These are phyloP conservation scores for Pleodorina starrii DNA, from an alignment of 139 green algal genomes.

Conservation along the genomic window DNA sequence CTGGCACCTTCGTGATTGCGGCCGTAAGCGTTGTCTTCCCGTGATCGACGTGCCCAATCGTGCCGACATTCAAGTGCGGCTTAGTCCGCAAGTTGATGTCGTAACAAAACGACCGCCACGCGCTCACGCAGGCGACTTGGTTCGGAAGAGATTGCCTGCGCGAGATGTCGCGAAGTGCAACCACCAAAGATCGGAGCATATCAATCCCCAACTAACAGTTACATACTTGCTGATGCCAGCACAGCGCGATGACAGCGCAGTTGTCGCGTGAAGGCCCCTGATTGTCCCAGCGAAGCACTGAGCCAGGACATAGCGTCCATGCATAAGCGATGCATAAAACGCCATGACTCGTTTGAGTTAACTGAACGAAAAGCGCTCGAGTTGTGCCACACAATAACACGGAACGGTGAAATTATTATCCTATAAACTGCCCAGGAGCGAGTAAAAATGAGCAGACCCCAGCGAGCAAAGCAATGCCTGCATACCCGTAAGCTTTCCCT, in stretches of 20 bases:
- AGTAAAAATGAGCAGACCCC: too few relatives aligned
- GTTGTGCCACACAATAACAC: too few relatives aligned
- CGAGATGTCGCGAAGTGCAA: background rate
- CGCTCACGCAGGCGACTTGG: background rate
- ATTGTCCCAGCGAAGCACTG: background rate
- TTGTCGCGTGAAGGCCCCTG: background rate
- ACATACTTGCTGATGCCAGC: background rate
- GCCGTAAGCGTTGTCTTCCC: slow-evolving; percentile 99
- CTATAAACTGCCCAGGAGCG: too few relatives aligned
- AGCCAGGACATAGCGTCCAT: background rate
- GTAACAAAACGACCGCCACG: slow-evolving; percentile 64
- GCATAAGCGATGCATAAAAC: background rate
- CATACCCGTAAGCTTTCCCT: too few relatives aligned
- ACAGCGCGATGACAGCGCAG: background rate
- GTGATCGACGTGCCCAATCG: slow-evolving; percentile 99
- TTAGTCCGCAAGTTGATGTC: slow-evolving; percentile 95
- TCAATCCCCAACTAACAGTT: background rate
- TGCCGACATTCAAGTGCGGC: slow-evolving; percentile 98
- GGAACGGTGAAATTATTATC: too few relatives aligned
- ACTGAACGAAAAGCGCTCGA: too few relatives aligned
- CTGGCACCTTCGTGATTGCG: slow-evolving; percentile 90
- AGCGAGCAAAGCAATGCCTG: too few relatives aligned
- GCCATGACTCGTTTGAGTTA: too few relatives aligned
- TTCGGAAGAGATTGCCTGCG: background rate
- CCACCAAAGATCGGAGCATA: background rate